These are phyloP conservation scores for Cudoniella acicularis DNA, from an alignment of 495 filamentous ascomycete species.

Conservation along the genomic window DNA sequence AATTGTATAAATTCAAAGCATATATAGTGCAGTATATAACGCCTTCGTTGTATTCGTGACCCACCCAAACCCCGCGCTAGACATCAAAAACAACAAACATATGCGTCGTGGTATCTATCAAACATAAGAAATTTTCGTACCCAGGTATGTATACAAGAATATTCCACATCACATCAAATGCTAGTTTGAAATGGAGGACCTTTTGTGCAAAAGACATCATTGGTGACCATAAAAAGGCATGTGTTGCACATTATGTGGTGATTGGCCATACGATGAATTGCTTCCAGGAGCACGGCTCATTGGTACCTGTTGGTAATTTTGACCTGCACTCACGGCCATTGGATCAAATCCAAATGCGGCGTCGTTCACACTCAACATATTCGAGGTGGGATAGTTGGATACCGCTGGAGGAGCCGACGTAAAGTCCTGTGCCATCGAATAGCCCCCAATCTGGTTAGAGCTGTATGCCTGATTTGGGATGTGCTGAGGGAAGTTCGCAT, in stretches of 20 bases:
- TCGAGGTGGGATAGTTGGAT: conserved; percentile 15
- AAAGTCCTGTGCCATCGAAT: conserved; percentile 15
- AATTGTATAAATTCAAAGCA: too few species aligned
- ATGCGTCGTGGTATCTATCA: conserved; percentile 7
- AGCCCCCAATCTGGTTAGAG: conserved; percentile 6
- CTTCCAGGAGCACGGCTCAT: conserved; percentile 24
- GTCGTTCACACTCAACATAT: conserved; percentile 17
- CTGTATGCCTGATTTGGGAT: conserved; percentile 12
- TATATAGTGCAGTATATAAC: too few species aligned
- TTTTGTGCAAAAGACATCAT: conserved; percentile 21
- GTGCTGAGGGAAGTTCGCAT: conserved; percentile 9
- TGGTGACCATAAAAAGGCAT: conserved; percentile 38
- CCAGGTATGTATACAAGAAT: conserved; percentile 1
- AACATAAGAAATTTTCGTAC: neutral
- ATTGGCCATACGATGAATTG: conserved; percentile 19
- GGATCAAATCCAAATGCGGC: conserved; percentile 17
- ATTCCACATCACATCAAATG: conserved; percentile 4
- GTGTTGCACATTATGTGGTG: conserved; percentile 32
- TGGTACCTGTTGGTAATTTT: conserved; percentile 15
- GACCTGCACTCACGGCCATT: conserved; percentile 13
- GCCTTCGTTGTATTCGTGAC: neutral
- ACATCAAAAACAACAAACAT: neutral
- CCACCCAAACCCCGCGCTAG: neutral
- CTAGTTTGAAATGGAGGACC: neutral
- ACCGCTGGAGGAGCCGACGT: conserved; percentile 8